Evolutionary conservation across 2,329 filamentous ascomycete species (phyloP).

Genomic region (Stemphylium vesicarium): DNA sequence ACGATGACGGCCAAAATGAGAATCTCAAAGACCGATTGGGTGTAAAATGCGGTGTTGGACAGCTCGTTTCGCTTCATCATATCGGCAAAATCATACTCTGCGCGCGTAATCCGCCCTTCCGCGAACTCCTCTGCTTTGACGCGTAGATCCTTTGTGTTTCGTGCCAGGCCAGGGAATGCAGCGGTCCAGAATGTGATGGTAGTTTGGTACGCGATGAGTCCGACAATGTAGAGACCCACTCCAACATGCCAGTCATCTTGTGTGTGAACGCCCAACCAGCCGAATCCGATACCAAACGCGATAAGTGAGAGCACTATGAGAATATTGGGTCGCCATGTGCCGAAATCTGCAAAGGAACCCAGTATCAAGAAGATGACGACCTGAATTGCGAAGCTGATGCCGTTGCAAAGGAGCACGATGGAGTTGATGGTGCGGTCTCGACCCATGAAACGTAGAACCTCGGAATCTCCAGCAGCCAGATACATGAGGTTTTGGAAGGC

Average conservation of each 20-base stretch:
- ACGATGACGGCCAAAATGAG: conserved; percentile 44
- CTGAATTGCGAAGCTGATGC: conserved; percentile 72
- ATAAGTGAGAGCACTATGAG: conserved; percentile 62
- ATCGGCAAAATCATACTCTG: conserved; percentile 61
- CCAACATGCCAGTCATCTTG: conserved; percentile 65
- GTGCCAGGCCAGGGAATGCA: conserved; percentile 64
- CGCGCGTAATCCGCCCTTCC: conserved; percentile 60
- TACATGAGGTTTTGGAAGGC: conserved; percentile 67
- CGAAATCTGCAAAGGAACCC: conserved; percentile 67
- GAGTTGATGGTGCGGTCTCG: conserved; percentile 44
- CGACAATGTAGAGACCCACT: conserved; percentile 69
- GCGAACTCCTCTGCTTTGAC: conserved; percentile 56
- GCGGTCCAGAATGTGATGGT: conserved; percentile 73
- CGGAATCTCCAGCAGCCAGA: conserved; percentile 63
- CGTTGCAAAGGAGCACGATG: conserved; percentile 68
- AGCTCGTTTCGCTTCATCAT: conserved; percentile 66
- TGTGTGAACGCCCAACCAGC: conserved; percentile 69
- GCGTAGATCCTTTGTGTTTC: conserved; percentile 61
- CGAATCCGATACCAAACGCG: conserved; percentile 66
- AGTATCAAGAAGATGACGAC: conserved; percentile 62
- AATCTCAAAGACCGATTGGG: conserved; percentile 68
- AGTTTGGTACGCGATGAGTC: conserved; percentile 70
- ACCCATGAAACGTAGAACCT: conserved; percentile 63
- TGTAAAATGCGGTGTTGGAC: conserved; percentile 68
- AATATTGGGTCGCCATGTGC: conserved; percentile 64